A percentile compares a stretch with the other conserved stretches of the same genome.
Evolutionary conservation across 495 filamentous ascomycete genomes (phyloP).

Genomic region (Trichoderma erinaceum): DNA sequence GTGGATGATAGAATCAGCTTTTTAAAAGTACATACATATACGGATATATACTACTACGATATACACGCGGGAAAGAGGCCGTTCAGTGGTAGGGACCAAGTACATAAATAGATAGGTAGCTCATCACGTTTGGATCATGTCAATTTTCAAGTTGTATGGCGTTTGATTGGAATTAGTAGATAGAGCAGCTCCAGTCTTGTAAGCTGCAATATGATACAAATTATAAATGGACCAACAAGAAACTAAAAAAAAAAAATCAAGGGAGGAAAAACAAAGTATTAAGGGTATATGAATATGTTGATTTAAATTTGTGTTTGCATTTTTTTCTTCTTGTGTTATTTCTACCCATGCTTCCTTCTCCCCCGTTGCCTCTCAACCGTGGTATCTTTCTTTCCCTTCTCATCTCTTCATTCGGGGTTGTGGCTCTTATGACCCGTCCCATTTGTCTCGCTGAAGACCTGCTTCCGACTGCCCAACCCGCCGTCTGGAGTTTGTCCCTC

Average conservation of each 20-base stretch:
- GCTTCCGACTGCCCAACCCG: neutral
- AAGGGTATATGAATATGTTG: neutral
- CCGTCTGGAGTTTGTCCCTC: neutral
- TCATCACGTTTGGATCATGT: too few relatives aligned
- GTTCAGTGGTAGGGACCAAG: too few relatives aligned
- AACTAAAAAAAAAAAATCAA: neutral
- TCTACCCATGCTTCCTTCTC: neutral
- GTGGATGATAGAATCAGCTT: too few relatives aligned
- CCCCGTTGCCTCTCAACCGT: neutral
- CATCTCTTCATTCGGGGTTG: neutral
- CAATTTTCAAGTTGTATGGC: neutral
- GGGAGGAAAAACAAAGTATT: neutral
- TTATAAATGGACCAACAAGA: neutral
- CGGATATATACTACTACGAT: too few relatives aligned
- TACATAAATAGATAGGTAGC: too few relatives aligned
- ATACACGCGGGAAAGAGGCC: too few relatives aligned
- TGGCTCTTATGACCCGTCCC: neutral
- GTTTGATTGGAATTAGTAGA: neutral
- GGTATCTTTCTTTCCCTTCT: neutral
- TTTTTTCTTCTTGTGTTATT: neutral
- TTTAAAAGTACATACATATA: too few relatives aligned
- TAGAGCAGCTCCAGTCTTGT: neutral
- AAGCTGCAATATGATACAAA: neutral
- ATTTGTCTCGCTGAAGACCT: conserved; percentile 2
- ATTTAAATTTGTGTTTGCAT: neutral